Evolutionary conservation across 345 rosid species (phyloP).

Genomic region (Arabis hirsuta): DNA sequence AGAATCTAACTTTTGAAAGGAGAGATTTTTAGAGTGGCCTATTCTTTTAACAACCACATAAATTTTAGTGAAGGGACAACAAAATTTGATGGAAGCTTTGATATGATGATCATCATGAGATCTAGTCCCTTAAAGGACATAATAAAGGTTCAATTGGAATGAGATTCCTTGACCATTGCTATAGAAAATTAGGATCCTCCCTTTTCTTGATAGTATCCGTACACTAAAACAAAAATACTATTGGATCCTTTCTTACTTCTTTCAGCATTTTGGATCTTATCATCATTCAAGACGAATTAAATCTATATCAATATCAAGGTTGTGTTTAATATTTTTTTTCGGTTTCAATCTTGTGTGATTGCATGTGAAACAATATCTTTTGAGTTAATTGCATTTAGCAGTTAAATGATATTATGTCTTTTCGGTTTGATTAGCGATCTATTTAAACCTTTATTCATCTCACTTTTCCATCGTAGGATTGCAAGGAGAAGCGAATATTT

Average conservation of each 20-base stretch:
- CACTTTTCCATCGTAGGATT: slow-evolving; percentile 8
- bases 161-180: slow-evolving; percentile 39
- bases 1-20: slow-evolving; percentile 40
- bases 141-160: slow-evolving; percentile 27
- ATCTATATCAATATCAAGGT: slow-evolving; percentile 28
- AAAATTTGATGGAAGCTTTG: slow-evolving; percentile 14
- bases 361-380: not conserved
- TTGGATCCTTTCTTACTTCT: slow-evolving; percentile 36
- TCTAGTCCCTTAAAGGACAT: slow-evolving; percentile 17
- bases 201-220: slow-evolving; percentile 34
- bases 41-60: slow-evolving; percentile 37
- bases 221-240: slow-evolving; percentile 21
- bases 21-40: slow-evolving; percentile 25
- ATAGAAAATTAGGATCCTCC: slow-evolving; percentile 29
- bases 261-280: slow-evolving; percentile 39
- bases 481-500: slow-evolving; percentile 31
- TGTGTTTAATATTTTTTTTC: slow-evolving; percentile 8
- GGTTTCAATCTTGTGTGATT: not conserved
- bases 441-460: not conserved
- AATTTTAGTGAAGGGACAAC: slow-evolving; percentile 15
- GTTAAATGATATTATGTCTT: not conserved
- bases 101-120: slow-evolving; percentile 25
- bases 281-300: slow-evolving; percentile 27
- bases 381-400: not conserved
- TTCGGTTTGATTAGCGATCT: not conserved